A percentile compares a stretch with the other conserved stretches of the same genome.
Evolutionary conservation across 768 basidiomycete species (phyloP).

Genomic region (Tricholomella constricta): DNA sequence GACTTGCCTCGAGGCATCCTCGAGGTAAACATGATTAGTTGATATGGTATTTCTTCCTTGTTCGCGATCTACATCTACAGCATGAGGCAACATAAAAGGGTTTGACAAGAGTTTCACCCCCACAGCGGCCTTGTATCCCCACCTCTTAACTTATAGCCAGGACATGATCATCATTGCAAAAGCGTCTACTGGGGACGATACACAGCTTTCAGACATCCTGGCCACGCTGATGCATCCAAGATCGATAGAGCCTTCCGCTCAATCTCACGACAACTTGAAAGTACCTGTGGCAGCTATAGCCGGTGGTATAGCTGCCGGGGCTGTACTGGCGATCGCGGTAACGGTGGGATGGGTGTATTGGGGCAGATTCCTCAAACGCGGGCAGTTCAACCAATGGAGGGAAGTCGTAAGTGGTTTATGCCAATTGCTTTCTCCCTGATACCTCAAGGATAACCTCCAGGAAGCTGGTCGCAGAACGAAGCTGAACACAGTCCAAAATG

Average conservation of each 20-base stretch:
- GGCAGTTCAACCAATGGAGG: slow-evolving; percentile 28
- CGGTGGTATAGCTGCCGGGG: slow-evolving; percentile 51
- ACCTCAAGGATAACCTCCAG: slow-evolving; percentile 15
- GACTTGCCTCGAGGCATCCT: slow-evolving; percentile 5
- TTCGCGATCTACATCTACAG: slow-evolving; percentile 5
- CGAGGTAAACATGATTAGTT: slow-evolving; percentile 3
- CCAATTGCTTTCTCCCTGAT: neutral
- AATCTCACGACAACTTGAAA: slow-evolving; percentile 7
- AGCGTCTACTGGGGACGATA: too few relatives aligned
- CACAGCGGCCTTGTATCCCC: slow-evolving; percentile 7
- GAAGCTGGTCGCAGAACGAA: slow-evolving; percentile 29
- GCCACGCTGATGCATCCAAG: slow-evolving; percentile 17
- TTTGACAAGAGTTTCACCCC: neutral
- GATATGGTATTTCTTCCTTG: slow-evolving; percentile 6
- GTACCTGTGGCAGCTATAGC: slow-evolving; percentile 53
- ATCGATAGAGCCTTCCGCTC: slow-evolving; percentile 7
- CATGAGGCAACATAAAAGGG: slow-evolving; percentile 13
- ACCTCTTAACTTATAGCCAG: slow-evolving; percentile 3
- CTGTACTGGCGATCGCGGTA: slow-evolving; percentile 43
- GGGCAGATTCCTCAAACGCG: slow-evolving; percentile 43
- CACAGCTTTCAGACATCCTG: too few relatives aligned
- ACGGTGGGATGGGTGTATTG: slow-evolving; percentile 49
- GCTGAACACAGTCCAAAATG: slow-evolving; percentile 46
- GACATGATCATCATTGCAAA: neutral
- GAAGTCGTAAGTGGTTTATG: slow-evolving; percentile 23